Conservation (phyloP, 306 rosid species). For the Trifolium subterraneum region DNA sequence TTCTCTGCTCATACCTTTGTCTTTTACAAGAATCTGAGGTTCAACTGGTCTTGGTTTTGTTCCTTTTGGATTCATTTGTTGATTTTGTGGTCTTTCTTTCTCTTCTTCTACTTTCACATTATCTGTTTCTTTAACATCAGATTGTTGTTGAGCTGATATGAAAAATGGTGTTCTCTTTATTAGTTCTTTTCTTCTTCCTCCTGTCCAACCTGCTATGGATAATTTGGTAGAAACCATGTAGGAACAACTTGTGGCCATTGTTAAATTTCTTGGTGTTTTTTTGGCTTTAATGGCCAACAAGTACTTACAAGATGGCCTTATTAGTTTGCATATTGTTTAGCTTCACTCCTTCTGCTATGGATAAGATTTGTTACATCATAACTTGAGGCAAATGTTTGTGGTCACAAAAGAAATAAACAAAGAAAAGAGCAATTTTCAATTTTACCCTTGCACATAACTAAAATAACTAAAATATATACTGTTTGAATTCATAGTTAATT, state of each 20-base stretch:
- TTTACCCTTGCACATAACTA: slow-evolving; percentile 28
- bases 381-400: slow-evolving; percentile 44
- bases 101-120: slow-evolving; percentile 42
- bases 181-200: slow-evolving; percentile 50
- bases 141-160: slow-evolving; percentile 60
- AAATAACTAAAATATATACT: neutral
- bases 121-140: slow-evolving; percentile 55
- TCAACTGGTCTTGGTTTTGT: slow-evolving; percentile 82
- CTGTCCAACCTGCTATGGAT: slow-evolving; percentile 57
- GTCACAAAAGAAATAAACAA: slow-evolving; percentile 31
- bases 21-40: slow-evolving; percentile 67
- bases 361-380: slow-evolving; percentile 56
- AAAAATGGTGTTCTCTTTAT: slow-evolving; percentile 47
- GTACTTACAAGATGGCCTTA: neutral
- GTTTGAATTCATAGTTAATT: neutral
- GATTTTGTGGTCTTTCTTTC: slow-evolving; percentile 35
- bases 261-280: slow-evolving; percentile 4
- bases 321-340: neutral
- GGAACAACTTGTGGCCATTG: slow-evolving; percentile 80
- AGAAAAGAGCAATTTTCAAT: slow-evolving; percentile 30
- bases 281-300: neutral
- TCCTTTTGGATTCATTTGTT: slow-evolving; percentile 53
- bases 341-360: slow-evolving; percentile 42
- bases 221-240: slow-evolving; percentile 61
- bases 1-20: slow-evolving; percentile 82